These are phyloP conservation scores for Cornus florida DNA, from an alignment of 148 eudicot species.

Conservation along the genomic window DNA sequence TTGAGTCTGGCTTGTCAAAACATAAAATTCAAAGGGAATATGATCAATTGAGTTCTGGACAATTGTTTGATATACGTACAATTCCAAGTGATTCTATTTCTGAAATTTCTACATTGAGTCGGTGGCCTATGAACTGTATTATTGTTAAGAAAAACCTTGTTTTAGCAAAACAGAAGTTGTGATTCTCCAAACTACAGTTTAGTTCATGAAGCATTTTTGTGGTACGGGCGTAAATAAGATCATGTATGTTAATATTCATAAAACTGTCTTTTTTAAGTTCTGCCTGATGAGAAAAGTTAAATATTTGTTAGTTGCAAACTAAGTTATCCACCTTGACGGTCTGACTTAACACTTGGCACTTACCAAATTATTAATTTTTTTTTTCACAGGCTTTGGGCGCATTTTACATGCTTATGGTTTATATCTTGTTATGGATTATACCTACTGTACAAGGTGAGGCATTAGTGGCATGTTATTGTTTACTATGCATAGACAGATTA, in stretches of 20 bases:
- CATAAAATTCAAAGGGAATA: not conserved
- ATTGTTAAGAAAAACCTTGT: no score
- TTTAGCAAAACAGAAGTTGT: no score
- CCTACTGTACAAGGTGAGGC: constrained; percentile 72
- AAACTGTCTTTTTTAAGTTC: no score
- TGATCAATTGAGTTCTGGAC: not conserved
- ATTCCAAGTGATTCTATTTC: no score
- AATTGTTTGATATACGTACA: no score
- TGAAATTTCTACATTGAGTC: not conserved
- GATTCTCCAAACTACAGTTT: no score
- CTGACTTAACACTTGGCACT: not conserved
- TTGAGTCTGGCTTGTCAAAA: not conserved
- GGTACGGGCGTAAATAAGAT: no score
- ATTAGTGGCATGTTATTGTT: not conserved
- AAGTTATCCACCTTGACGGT: constrained; percentile 10
- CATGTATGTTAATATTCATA: no score
- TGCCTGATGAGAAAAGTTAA: no score
- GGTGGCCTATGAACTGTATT: not conserved
- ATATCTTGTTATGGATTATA: constrained; percentile 71
- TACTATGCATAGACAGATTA: not conserved
- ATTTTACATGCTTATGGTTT: constrained; percentile 80
- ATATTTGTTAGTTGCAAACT: not conserved
- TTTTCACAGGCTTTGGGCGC: constrained; percentile 90
- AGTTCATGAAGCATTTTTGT: no score
- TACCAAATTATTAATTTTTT: not conserved